Evolutionary conservation across 2,329 filamentous ascomycete species (phyloP).

Genomic region (Verticillium longisporum): DNA sequence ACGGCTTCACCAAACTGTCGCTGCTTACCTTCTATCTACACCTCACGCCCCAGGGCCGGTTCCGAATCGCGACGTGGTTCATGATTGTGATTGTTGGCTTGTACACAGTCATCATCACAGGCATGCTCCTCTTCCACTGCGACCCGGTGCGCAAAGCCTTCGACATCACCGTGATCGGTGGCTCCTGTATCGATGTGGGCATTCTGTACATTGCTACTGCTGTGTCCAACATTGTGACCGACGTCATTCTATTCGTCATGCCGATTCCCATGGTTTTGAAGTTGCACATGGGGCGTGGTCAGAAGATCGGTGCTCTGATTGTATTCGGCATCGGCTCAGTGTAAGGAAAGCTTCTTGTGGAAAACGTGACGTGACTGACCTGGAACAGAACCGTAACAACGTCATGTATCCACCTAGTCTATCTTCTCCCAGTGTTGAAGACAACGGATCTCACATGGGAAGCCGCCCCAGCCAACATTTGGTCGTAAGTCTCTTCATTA

Average conservation of each 20-base stretch:
- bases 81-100: slow-evolving; percentile 20
- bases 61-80: slow-evolving; percentile 21
- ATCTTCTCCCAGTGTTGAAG: slow-evolving; percentile 2
- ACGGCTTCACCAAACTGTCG: slow-evolving; percentile 28
- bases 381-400: slow-evolving; percentile 4
- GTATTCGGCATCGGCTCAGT: slow-evolving; percentile 39
- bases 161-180: slow-evolving; percentile 20
- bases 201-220: slow-evolving; percentile 41
- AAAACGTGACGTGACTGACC: not conserved
- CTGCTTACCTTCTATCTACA: slow-evolving; percentile 30
- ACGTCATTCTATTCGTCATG: slow-evolving; percentile 37
- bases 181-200: slow-evolving; percentile 34
- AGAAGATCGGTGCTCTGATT: slow-evolving; percentile 35
- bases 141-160: slow-evolving; percentile 24
- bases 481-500: not conserved
- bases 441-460: slow-evolving; percentile 9
- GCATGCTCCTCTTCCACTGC: slow-evolving; percentile 30
- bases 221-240: slow-evolving; percentile 39
- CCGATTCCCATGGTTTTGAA: slow-evolving; percentile 37
- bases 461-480: slow-evolving; percentile 7
- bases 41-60: slow-evolving; percentile 26
- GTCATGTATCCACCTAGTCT: slow-evolving; percentile 4
- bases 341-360: not conserved
- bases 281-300: slow-evolving; percentile 34
- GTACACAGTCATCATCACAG: slow-evolving; percentile 24